Evolutionary conservation across 768 basidiomycete species (phyloP), one percentile per base, ranked within the genome.

Genomic region (Leccinum fibrillosum): DNA sequence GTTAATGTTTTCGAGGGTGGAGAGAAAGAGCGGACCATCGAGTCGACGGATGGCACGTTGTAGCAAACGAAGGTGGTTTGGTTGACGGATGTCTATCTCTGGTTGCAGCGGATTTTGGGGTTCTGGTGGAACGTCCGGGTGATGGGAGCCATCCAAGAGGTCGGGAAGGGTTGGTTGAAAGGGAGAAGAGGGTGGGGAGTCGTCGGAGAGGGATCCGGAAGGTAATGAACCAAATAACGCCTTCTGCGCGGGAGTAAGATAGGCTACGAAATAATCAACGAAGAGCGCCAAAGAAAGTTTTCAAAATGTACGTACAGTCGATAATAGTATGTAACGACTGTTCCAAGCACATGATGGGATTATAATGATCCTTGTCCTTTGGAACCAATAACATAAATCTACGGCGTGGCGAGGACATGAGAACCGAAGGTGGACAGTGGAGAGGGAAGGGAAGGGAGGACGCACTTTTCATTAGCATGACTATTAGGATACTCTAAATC

Each of bases 301-400:
- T 44, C n/a, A 44, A n/a, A 68, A 0, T 2, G 82, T 32, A 63
- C 70, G n/a, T 57, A 89, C 89, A 81, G 73, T 89, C 82, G 58
- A 92, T 73, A 49, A 93, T 91, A 51, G 84, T 84, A 69, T 86
- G 80, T 28, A 94, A 72, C 11, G 86, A 81, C 59, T 80, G 78
- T 74, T 90, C 88, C 34, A 94, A 76, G 66, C 89, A 89, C 78
- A 87, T 81, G 56, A 94, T 86, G 13, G 92, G 92, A 68, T 90
- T 88, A 72, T 92, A 94, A 63, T 92, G 89, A 64, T 94, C 90
- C 63, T 85, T 85, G 77, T 94, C 91, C 66, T 86, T 90, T 30
- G 92, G 92, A 47, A 80, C 84, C 53, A 93, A 80, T 58, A 93
- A 79, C 60, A 89, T 80, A 75, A 85, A 93, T 69, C 90, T 92